A percentile compares a stretch with the other conserved stretches of the same genome.
Evolutionary conservation across 2,329 filamentous ascomycete species (phyloP).

Genomic region (Pseudocercospora ulei): DNA sequence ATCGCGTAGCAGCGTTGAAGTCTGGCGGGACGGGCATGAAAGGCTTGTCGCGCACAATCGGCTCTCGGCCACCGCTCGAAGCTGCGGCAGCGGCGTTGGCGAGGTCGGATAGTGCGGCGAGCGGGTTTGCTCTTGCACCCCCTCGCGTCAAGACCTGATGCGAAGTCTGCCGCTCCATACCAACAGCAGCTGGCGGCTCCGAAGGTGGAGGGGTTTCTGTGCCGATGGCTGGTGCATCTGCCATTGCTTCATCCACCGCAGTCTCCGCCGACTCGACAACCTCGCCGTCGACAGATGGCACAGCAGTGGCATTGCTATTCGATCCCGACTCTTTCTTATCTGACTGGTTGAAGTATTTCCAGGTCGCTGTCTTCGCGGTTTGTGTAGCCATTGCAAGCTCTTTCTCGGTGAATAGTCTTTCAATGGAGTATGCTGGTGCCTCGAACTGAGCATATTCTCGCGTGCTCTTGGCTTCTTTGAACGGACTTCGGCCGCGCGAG

Average conservation of each 20-base stretch:
- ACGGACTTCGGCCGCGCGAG: constrained; percentile 42
- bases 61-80: constrained; percentile 27
- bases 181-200: constrained; percentile 31
- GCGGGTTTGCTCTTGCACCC: constrained; percentile 41
- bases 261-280: constrained; percentile 27
- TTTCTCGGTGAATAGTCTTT: constrained; percentile 58
- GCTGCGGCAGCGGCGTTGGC: constrained; percentile 38
- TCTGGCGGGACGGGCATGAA: constrained; percentile 42
- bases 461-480: constrained; percentile 46
- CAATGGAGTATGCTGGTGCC: constrained; percentile 51
- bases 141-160: constrained; percentile 48
- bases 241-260: constrained; percentile 23
- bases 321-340: constrained; percentile 24
- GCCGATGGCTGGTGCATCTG: constrained; percentile 22
- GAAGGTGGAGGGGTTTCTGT: constrained; percentile 28
- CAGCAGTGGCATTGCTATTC: constrained; percentile 26
- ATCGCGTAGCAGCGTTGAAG: constrained; percentile 40
- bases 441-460: constrained; percentile 48
- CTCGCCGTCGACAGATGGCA: constrained; percentile 29
- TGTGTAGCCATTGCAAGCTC: constrained; percentile 55
- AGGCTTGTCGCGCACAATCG: constrained; percentile 32
- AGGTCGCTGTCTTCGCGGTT: constrained; percentile 51
- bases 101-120: constrained; percentile 46
- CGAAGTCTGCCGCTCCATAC: constrained; percentile 54
- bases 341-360: constrained; percentile 49